Evolutionary conservation across 1,284 basidiomycete species (phyloP).

Genomic region (Cerrena zonata): DNA sequence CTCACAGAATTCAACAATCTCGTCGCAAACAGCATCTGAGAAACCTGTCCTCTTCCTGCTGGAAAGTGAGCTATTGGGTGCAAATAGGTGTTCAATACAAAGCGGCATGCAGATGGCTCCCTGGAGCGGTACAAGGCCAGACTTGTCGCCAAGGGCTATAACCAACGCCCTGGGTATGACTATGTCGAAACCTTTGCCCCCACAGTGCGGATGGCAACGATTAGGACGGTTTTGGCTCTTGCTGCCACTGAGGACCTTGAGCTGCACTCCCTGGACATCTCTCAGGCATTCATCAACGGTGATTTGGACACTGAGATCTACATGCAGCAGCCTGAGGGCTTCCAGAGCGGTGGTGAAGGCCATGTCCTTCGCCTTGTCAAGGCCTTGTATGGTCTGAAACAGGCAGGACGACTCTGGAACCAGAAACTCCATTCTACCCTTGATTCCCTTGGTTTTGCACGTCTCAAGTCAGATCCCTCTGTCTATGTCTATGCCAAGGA

Average conservation of each 20-base stretch:
- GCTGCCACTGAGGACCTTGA: constrained; percentile 33
- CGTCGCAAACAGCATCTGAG: constrained; percentile 4
- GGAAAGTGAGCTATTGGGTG: constrained; percentile 20
- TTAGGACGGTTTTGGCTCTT: constrained; percentile 32
- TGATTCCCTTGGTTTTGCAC: constrained; percentile 15
- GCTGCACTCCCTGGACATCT: constrained; percentile 18
- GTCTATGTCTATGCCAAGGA: constrained; percentile 4
- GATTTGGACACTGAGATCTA: constrained; percentile 28
- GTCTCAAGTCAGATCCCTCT: neutral
- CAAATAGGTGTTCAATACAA: constrained; percentile 27
- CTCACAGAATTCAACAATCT: neutral
- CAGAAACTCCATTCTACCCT: constrained; percentile 16
- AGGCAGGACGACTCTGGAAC: constrained; percentile 33
- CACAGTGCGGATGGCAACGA: constrained; percentile 31
- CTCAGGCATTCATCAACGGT: constrained; percentile 31
- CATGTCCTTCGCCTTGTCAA: constrained; percentile 17
- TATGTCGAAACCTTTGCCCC: constrained; percentile 40
- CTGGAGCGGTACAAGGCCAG: constrained; percentile 31
- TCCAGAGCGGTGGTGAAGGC: constrained; percentile 8
- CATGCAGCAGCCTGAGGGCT: constrained; percentile 29
- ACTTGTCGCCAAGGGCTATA: constrained; percentile 35
- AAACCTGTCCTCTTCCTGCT: neutral
- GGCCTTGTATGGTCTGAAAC: constrained; percentile 34
- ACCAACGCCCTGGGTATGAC: constrained; percentile 35
- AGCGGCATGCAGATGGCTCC: constrained; percentile 25